Evolutionary conservation across 2,329 filamentous ascomycete species (phyloP).

Genomic region (Rutstroemia sp.): DNA sequence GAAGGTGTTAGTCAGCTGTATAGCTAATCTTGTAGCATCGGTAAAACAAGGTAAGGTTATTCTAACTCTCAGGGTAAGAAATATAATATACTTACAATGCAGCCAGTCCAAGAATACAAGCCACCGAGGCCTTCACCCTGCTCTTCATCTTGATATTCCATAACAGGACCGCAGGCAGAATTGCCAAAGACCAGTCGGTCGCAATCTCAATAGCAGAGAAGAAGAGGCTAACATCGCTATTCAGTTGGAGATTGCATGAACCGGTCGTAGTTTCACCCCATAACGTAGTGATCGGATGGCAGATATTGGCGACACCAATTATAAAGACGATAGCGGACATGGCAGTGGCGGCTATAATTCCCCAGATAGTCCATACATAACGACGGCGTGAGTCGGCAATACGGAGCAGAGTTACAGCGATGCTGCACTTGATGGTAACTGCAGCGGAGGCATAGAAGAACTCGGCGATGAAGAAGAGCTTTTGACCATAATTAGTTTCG

Average conservation of each 20-base stretch:
- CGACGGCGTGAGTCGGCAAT: conserved; percentile 26
- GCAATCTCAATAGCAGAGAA: conserved; percentile 32
- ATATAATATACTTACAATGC: conserved; percentile 29
- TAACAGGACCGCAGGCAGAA: conserved; percentile 34
- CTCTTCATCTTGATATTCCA: conserved; percentile 36
- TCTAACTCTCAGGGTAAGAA: too few species aligned
- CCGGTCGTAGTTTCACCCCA: conserved; percentile 21
- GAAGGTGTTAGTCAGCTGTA: conserved; percentile 12
- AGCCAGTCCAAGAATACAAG: conserved; percentile 27
- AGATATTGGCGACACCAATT: conserved; percentile 26
- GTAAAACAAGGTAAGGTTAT: background rate
- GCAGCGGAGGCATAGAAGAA: conserved; percentile 32
- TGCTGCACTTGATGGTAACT: conserved; percentile 26
- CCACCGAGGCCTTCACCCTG: conserved; percentile 32
- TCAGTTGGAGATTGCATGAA: conserved; percentile 24
- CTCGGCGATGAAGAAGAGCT: conserved; percentile 32
- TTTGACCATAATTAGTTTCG: conserved; percentile 17
- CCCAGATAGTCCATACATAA: conserved; percentile 25
- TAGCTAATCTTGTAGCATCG: background rate
- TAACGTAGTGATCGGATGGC: conserved; percentile 27
- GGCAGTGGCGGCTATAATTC: conserved; percentile 17
- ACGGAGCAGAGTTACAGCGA: conserved; percentile 27
- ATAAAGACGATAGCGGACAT: conserved; percentile 26
- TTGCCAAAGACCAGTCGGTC: conserved; percentile 35
- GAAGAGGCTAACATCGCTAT: conserved; percentile 30